phyloP scores from a whole-genome alignment of 202 grass and related monocot species.

The Brachypodium distachyon region DNA sequence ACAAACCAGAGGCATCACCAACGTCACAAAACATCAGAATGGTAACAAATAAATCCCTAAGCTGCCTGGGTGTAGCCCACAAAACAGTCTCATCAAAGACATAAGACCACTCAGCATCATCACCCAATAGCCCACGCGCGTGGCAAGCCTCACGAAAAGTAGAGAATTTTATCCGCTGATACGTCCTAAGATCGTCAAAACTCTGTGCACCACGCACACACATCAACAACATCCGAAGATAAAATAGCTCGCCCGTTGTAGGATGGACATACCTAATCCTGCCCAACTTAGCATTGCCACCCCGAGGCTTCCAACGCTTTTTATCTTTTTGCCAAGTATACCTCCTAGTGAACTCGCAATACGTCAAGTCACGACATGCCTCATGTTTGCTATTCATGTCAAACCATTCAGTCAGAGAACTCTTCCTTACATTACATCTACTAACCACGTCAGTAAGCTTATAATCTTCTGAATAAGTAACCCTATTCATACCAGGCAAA shows the following conservation, averaged over 20 bases:
- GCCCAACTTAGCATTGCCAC: background rate
- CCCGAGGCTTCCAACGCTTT: no score
- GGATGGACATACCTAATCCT: background rate
- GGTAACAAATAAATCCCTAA: background rate
- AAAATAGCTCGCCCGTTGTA: background rate
- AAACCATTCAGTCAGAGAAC: no score
- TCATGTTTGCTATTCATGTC: background rate
- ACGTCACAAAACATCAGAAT: background rate
- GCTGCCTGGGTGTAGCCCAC: background rate
- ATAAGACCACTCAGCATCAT: background rate
- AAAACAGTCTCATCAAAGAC: background rate
- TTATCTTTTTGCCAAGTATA: accelerated
- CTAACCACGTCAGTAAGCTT: accelerated
- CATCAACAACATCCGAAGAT: background rate
- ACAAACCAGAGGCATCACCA: accelerated
- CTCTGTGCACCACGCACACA: background rate
- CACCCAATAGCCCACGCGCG: background rate
- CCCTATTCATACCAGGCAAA: background rate
- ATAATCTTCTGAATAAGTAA: background rate
- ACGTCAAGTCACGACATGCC: background rate
- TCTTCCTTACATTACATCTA: no score
- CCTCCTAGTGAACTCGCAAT: background rate
- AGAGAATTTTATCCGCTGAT: background rate
- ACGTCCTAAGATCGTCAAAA: background rate
- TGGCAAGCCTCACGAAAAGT: background rate